These are phyloP conservation scores for Irineochytrium annulatum DNA, from an alignment of 192 early-diverging fungal genomes.

Conservation along the genomic window DNA sequence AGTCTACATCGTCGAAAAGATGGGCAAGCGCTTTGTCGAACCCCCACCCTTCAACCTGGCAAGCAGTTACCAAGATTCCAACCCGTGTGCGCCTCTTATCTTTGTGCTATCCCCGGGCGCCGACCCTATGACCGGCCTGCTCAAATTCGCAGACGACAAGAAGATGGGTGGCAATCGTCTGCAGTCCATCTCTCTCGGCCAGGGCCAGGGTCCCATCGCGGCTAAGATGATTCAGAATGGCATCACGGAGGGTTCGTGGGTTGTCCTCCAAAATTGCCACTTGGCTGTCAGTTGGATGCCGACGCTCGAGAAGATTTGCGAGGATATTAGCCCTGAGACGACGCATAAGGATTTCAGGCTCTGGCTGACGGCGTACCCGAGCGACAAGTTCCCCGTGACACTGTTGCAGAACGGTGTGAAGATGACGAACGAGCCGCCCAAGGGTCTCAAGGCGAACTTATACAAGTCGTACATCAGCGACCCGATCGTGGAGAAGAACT, in stretches of 20 bases:
- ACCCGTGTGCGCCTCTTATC: constrained; percentile 46
- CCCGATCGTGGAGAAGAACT: constrained; percentile 54
- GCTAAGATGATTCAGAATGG: constrained; percentile 50
- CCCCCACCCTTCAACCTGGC: constrained; percentile 59
- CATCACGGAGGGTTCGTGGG: constrained; percentile 51
- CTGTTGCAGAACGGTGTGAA: constrained; percentile 61
- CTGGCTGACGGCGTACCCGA: constrained; percentile 56
- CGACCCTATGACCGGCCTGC: constrained; percentile 53
- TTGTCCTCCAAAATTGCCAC: constrained; percentile 61
- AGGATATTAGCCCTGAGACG: constrained; percentile 49
- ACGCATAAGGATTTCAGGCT: constrained; percentile 53
- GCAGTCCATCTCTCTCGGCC: constrained; percentile 56
- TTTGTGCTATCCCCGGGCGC: constrained; percentile 59
- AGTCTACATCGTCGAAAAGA: constrained; percentile 50
- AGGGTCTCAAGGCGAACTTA: constrained; percentile 51
- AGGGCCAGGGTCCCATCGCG: constrained; percentile 61
- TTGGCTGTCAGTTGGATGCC: constrained; percentile 64
- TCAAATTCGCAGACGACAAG: constrained; percentile 54
- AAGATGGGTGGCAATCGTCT: constrained; percentile 52
- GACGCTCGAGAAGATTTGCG: constrained; percentile 56
- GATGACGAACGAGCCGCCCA: constrained; percentile 61
- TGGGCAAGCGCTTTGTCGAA: constrained; percentile 56
- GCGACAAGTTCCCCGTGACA: constrained; percentile 56
- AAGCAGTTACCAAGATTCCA: constrained; percentile 55
- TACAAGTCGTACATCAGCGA: constrained; percentile 49